Evolutionary conservation across 495 filamentous ascomycete genomes (phyloP).

Genomic region (Penicillium cosmopolitanum): DNA sequence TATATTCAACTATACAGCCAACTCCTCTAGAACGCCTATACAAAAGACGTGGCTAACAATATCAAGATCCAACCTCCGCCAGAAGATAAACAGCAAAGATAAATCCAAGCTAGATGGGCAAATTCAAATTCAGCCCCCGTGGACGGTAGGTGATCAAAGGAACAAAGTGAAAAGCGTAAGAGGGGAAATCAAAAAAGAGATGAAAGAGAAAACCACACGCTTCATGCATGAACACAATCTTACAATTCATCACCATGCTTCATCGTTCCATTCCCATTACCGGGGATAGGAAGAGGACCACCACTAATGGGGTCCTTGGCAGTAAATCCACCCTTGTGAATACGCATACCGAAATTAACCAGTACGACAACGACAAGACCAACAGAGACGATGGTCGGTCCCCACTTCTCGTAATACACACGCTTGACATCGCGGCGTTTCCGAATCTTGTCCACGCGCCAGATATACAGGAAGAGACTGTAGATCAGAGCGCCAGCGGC

Average conservation of each 20-base stretch:
- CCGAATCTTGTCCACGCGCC: constrained; percentile 82
- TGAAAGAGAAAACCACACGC: background rate
- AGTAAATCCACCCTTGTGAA: constrained; percentile 41
- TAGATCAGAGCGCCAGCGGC: constrained; percentile 77
- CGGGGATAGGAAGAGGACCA: constrained; percentile 5
- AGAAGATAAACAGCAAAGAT: too few relatives aligned
- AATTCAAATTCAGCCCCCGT: too few relatives aligned
- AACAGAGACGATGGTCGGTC: constrained; percentile 78
- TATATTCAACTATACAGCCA: too few relatives aligned
- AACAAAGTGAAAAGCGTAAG: background rate
- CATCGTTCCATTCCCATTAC: background rate
- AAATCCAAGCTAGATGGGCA: too few relatives aligned
- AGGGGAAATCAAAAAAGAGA: background rate
- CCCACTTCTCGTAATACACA: constrained; percentile 84
- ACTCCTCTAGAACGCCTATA: too few relatives aligned
- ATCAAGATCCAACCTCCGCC: too few relatives aligned
- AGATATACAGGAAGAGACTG: constrained; percentile 79
- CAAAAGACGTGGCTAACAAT: too few relatives aligned
- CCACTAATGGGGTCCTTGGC: constrained; percentile 16
- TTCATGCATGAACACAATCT: background rate
- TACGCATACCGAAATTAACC: constrained; percentile 69
- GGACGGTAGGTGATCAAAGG: too few relatives aligned
- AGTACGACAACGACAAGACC: constrained; percentile 72
- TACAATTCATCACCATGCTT: constrained; percentile 7
- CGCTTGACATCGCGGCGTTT: constrained; percentile 73